A percentile compares a stretch with the other conserved stretches of the same genome.
These are phyloP conservation scores for Epichloe sibirici DNA, from an alignment of 2,329 filamentous ascomycete genomes.

Conservation along the genomic window DNA sequence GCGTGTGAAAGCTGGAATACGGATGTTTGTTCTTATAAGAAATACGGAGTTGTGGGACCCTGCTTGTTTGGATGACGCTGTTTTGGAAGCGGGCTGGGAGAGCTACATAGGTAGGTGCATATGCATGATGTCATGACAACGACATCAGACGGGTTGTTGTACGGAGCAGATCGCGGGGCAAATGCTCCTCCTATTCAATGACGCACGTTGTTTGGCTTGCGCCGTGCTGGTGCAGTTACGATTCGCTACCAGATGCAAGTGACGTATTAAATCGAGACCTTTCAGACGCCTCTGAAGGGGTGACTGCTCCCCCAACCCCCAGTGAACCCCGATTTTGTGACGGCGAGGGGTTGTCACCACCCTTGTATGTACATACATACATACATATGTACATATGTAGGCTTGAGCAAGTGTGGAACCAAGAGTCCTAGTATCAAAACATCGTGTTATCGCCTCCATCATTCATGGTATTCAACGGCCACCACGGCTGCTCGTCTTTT, in stretches of 20 bases:
- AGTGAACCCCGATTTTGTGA: neutral
- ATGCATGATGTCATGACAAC: slow-evolving; percentile 7
- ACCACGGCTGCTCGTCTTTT: too few relatives aligned
- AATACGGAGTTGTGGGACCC: neutral
- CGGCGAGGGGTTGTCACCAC: neutral
- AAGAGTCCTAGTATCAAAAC: neutral
- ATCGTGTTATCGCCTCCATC: neutral
- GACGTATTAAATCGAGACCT: neutral
- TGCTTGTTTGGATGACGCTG: neutral
- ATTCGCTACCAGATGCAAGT: neutral
- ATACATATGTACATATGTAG: neutral
- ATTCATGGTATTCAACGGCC: neutral
- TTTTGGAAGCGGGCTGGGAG: neutral
- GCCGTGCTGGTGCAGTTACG: neutral
- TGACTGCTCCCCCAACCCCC: neutral
- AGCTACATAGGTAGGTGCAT: neutral
- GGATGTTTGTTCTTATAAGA: neutral
- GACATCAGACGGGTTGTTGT: neutral
- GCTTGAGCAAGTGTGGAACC: neutral
- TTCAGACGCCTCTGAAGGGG: neutral
- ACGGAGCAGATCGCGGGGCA: slow-evolving; percentile 3
- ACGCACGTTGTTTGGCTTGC: neutral
- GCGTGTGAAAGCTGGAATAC: neutral
- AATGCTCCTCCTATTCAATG: slow-evolving; percentile 8
- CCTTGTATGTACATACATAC: neutral